phyloP scores from a whole-genome alignment of 352 stramenopile species.

The Phytophthora foliorum region DNA sequence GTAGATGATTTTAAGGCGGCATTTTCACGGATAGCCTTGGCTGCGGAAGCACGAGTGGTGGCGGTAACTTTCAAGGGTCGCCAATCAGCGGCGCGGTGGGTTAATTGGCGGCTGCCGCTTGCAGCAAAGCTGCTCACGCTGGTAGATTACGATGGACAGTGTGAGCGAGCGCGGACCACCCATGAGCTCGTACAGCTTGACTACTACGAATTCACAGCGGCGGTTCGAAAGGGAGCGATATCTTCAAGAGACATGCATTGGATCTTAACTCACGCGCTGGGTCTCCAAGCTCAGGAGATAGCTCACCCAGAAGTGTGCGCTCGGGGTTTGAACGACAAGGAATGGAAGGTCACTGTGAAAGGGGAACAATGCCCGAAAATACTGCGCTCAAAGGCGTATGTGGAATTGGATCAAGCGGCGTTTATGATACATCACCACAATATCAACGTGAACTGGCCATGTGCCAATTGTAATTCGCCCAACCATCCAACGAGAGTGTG shows the following conservation, averaged over 20 bases:
- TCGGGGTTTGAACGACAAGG: background rate
- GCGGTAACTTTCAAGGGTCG: slow-evolving; percentile 10
- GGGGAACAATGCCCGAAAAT: background rate
- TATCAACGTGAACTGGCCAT: no score
- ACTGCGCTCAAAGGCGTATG: background rate
- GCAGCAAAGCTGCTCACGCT: background rate
- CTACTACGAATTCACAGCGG: slow-evolving; percentile 3
- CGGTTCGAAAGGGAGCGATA: background rate
- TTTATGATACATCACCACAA: background rate
- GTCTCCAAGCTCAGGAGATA: background rate
- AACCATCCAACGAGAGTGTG: no score
- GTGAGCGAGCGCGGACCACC: background rate
- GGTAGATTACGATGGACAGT: background rate
- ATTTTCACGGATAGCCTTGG: background rate
- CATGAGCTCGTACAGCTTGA: background rate
- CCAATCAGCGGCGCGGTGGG: background rate
- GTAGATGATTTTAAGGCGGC: slow-evolving; percentile 6
- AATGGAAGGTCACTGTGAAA: background rate
- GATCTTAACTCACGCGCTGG: background rate
- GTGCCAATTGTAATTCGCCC: no score
- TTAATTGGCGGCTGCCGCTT: background rate
- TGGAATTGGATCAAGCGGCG: background rate
- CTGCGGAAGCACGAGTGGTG: background rate
- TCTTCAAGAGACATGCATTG: slow-evolving; percentile 5
- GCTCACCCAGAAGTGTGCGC: background rate